Base-by-base conservation (phyloP, 768 basidiomycete species). In the Cystobasidium onofrii region DNA sequence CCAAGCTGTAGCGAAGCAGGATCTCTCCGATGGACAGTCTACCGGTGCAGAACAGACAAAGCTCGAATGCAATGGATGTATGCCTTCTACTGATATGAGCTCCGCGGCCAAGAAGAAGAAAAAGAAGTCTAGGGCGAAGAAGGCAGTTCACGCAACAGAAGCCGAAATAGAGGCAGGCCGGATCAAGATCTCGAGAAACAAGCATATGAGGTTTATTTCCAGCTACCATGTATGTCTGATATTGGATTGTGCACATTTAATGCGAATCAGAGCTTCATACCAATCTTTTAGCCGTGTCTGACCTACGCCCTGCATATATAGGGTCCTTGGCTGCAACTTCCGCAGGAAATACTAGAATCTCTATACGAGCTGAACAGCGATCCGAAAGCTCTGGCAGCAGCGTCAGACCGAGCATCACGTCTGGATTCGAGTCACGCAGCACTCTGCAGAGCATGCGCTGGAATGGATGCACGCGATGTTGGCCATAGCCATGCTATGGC, bases 191-290 rank as follows among this genome's bases (percentile, higher is more conserved):
- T 90, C 89, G 82, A 86, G 92, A 76, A 92, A 93, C 83, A 94
- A 94, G 81, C 92, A 94, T 78, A 92, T 91, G 92, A 87, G 88
- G 33, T 92, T 92, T 78, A 92, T 93, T 82, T 91, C 89, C 81
- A 91, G 91, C 27, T 92, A 90, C 80, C 90, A 91, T 80, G 90
- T 91, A 82, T 74, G 88, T 87, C 60, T 74, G 27, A 50, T 54
- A n/a, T 12, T 23, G 1, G 23, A 33, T 43, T 18, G 27, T 36
- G 41, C 27, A 31, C 60, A 46, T 15, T 20, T n/a, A 20, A 20
- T 20, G n/a, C 46, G 20, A 20, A 50, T 50, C 10, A 20, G 57
- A 55, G 41, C 67, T 73, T 29, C 72, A 63, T 41, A 55, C 72
- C 52, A 41, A 41, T 31, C 15, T 76, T 74, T 52, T 27, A 72